Evolutionary conservation across 805 yeast species (phyloP).

Genomic region (Saccharomycopsis vini): DNA sequence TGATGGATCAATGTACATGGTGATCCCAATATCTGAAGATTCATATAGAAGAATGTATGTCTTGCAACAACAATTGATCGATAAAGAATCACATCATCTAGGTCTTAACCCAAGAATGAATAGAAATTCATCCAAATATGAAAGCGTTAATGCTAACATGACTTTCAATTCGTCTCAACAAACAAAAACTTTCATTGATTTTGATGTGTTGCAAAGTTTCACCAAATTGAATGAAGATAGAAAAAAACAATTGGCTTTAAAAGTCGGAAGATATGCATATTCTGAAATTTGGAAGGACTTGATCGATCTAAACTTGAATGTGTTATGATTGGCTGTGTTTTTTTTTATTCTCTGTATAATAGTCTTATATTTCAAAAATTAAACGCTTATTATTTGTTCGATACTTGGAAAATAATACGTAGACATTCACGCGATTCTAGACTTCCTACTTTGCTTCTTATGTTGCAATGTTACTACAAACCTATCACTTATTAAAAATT

Average conservation of each 20-base stretch:
- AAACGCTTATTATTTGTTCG: too few species aligned
- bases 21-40: conserved; percentile 67
- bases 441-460: too few species aligned
- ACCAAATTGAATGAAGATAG: conserved; percentile 48
- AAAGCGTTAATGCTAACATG: conserved; percentile 8
- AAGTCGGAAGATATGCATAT: conserved; percentile 48
- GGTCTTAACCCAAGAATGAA: conserved; percentile 78
- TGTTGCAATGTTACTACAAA: too few species aligned
- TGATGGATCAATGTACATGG: conserved; percentile 72
- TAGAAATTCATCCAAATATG: conserved; percentile 24
- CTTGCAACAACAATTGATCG: conserved; percentile 78
- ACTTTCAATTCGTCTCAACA: conserved; percentile 17
- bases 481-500: too few species aligned
- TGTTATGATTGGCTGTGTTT: too few species aligned
- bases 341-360: not conserved
- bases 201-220: conserved; percentile 45
- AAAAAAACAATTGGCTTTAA: conserved; percentile 43
- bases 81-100: conserved; percentile 60
- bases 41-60: conserved; percentile 74
- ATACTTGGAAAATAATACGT: too few species aligned
- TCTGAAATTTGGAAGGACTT: conserved; percentile 63
- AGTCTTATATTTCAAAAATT: not conserved
- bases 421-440: too few species aligned
- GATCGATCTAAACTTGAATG: conserved; percentile 29
- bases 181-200: conserved; percentile 58